phyloP scores from a whole-genome alignment of 345 rosid genomes.

The Populus tremula region DNA sequence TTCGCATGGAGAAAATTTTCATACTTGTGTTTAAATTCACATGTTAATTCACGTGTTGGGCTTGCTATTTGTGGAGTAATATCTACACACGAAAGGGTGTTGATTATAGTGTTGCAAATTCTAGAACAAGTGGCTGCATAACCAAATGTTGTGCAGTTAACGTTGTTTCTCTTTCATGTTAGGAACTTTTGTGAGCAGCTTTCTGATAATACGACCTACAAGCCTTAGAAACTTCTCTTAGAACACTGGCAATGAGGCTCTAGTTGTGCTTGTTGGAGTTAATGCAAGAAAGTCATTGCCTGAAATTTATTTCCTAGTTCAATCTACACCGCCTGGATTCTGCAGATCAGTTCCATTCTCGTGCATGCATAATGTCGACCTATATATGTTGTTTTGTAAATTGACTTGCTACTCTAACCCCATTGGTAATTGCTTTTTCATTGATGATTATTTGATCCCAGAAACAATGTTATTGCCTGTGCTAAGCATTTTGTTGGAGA shows the following conservation, averaged over 20 bases:
- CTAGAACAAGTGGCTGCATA: background rate
- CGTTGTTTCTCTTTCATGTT: background rate
- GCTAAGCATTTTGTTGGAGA: slow-evolving; percentile 98
- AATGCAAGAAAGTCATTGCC: too few relatives aligned
- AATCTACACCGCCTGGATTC: too few relatives aligned
- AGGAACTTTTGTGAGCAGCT: too few relatives aligned
- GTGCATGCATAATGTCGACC: background rate
- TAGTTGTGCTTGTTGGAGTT: too few relatives aligned
- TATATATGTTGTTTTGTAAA: background rate
- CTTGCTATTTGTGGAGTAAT: too few relatives aligned
- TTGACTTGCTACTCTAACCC: background rate
- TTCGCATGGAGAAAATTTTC: too few relatives aligned
- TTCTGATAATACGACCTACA: background rate
- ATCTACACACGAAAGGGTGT: background rate
- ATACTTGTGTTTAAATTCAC: too few relatives aligned
- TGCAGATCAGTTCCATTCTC: background rate
- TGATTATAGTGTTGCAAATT: background rate
- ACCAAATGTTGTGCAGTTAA: background rate
- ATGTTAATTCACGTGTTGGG: too few relatives aligned
- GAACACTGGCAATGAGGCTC: too few relatives aligned
- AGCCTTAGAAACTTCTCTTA: background rate
- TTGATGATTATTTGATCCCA: slow-evolving; percentile 32
- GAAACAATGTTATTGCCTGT: slow-evolving; percentile 75
- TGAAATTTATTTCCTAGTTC: too few relatives aligned
- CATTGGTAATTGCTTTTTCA: slow-evolving; percentile 12